A percentile compares a stretch with the other conserved stretches of the same genome.
Conservation (phyloP, 768 basidiomycete genomes). For the Phaeotremella skinneri region DNA sequence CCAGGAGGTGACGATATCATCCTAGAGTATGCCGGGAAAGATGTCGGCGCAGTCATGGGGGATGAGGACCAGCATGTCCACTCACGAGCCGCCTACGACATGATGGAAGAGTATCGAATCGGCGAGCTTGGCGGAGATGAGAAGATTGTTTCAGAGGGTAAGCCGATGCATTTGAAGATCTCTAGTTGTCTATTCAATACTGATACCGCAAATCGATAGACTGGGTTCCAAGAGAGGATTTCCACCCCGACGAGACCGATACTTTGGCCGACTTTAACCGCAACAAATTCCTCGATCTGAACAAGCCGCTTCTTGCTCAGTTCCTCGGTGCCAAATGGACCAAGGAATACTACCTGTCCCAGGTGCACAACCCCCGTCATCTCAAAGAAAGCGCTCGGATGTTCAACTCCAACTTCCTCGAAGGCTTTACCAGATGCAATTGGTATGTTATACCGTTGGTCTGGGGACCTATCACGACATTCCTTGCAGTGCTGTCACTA, state of each 20-base stretch:
- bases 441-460: conserved; percentile 92
- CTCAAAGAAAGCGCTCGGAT: conserved; percentile 76
- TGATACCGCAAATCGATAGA: conserved; percentile 55
- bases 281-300: conserved; percentile 87
- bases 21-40: conserved; percentile 75
- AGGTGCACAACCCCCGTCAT: conserved; percentile 95
- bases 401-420: conserved; percentile 76
- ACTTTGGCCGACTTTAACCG: conserved; percentile 74
- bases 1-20: conserved; percentile 94
- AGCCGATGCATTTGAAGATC: conserved; percentile 40
- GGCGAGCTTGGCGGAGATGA: conserved; percentile 76
- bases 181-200: not conserved
- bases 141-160: conserved; percentile 74
- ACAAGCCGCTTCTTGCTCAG: conserved; percentile 75
- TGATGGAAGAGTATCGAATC: conserved; percentile 82
- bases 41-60: conserved; percentile 76
- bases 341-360: conserved; percentile 92
- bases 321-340: conserved; percentile 70
- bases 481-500: conserved; percentile 77
- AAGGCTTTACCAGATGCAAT: conserved; percentile 80
- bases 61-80: conserved; percentile 80
- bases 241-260: conserved; percentile 87
- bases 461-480: conserved; percentile 82
- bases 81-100: conserved; percentile 83
- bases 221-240: conserved; percentile 86